phyloP scores from a whole-genome alignment of 2,329 filamentous ascomycete species.

The Macrophomina tecta region DNA sequence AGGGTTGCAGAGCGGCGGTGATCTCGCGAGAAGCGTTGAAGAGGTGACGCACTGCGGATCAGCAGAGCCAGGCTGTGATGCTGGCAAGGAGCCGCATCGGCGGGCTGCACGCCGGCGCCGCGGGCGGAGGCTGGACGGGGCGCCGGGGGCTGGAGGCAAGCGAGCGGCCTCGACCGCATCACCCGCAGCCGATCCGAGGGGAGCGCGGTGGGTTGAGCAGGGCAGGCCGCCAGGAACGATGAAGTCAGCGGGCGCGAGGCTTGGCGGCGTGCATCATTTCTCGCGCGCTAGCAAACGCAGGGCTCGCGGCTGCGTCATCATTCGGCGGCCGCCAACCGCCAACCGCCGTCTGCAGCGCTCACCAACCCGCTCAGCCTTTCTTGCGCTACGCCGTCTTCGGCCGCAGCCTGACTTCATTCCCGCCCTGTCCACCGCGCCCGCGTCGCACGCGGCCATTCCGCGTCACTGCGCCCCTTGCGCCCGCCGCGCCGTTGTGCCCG shows the following conservation, averaged over 20 bases:
- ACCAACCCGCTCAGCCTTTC: background rate
- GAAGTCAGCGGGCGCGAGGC: conserved; percentile 11
- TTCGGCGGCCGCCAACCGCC: background rate
- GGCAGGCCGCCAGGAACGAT: conserved; percentile 10
- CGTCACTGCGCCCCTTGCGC: conserved; percentile 1
- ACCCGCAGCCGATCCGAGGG: background rate
- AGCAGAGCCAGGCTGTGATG: background rate
- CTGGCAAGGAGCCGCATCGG: background rate
- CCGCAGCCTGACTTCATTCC: conserved; percentile 15
- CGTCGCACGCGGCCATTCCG: conserved; percentile 21
- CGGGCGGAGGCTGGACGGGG: too few relatives aligned
- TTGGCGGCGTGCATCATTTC: conserved; percentile 17
- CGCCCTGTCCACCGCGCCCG: background rate
- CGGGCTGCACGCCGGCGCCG: background rate
- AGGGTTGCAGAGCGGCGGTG: background rate
- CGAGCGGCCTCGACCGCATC: too few relatives aligned
- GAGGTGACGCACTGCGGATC: conserved; percentile 26
- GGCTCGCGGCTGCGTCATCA: conserved; percentile 13
- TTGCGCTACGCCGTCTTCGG: background rate
- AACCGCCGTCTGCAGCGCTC: background rate
- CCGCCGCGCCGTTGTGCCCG: background rate
- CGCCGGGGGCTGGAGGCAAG: too few relatives aligned
- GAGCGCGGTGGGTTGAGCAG: background rate
- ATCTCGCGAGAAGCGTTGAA: conserved; percentile 8
- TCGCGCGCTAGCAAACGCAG: conserved; percentile 1